phyloP scores from a whole-genome alignment of 805 yeast species.

The Teunomyces funiuensis region DNA sequence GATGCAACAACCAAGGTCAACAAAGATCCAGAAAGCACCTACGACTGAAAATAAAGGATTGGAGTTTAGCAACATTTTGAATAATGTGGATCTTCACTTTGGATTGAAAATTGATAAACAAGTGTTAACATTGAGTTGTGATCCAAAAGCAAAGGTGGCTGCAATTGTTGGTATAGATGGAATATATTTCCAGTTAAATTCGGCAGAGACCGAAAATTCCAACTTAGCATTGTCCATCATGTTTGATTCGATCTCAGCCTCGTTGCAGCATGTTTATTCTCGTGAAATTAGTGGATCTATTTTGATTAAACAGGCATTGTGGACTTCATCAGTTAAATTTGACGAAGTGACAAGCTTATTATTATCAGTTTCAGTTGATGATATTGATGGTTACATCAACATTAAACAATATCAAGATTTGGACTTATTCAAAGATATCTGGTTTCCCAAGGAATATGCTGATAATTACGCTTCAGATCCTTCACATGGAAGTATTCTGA shows the following conservation, averaged over 20 bases:
- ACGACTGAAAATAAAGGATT: constrained; percentile 15
- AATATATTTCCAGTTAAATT: constrained; percentile 56
- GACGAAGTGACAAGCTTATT: constrained; percentile 41
- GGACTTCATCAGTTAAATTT: constrained; percentile 50
- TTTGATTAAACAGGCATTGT: constrained; percentile 41
- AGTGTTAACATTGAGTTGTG: constrained; percentile 77
- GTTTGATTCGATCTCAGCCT: constrained; percentile 59
- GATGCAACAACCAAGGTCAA: constrained; percentile 30
- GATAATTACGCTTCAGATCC: constrained; percentile 8
- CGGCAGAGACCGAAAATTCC: constrained; percentile 43
- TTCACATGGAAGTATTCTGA: not conserved
- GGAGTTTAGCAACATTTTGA: constrained; percentile 41
- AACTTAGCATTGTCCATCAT: constrained; percentile 44
- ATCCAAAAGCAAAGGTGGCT: constrained; percentile 90
- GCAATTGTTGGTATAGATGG: constrained; percentile 77
- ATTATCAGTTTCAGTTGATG: constrained; percentile 53
- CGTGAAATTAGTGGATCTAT: constrained; percentile 83
- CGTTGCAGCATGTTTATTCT: constrained; percentile 87
- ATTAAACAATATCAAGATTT: constrained; percentile 86
- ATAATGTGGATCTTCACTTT: constrained; percentile 59
- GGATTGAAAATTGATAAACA: constrained; percentile 72
- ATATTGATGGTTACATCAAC: constrained; percentile 63
- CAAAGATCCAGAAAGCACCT: not conserved
- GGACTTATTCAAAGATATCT: constrained; percentile 76
- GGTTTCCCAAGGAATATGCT: constrained; percentile 54